A percentile compares a stretch with the other conserved stretches of the same genome.
Conservation (phyloP, 2,329 filamentous ascomycete species). For the Verticillium albo-atrum region DNA sequence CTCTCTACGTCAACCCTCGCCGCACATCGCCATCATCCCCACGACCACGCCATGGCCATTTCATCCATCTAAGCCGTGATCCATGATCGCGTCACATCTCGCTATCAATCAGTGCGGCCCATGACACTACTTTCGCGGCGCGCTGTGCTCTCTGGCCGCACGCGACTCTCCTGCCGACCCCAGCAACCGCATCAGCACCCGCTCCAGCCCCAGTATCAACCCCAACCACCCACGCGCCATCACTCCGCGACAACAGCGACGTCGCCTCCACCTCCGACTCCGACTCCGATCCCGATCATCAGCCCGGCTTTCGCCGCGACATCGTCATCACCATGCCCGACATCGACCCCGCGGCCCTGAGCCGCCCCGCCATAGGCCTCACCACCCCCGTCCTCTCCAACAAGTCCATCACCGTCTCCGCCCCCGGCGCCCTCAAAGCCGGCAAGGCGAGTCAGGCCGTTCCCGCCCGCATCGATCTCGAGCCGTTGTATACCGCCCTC, state of each 20-base stretch:
- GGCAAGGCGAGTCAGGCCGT: conserved; percentile 59
- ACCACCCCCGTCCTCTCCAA: conserved; percentile 54
- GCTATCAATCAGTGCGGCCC: conserved; percentile 35
- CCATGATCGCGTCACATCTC: conserved; percentile 35
- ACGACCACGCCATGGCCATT: conserved; percentile 31
- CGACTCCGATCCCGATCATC: neutral
- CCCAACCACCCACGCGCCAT: neutral
- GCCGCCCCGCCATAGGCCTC: conserved; percentile 54
- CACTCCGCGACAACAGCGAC: conserved; percentile 3
- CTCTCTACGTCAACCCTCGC: conserved; percentile 2
- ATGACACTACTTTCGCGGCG: conserved; percentile 37
- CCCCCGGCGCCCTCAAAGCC: conserved; percentile 43
- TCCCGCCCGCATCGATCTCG: conserved; percentile 62
- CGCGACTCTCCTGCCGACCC: conserved; percentile 36
- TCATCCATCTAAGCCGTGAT: conserved; percentile 37
- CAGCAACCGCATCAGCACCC: neutral
- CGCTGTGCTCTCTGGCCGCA: conserved; percentile 40
- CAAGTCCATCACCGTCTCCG: conserved; percentile 53
- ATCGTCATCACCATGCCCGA: conserved; percentile 51
- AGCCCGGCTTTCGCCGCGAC: neutral
- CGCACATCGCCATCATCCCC: conserved; percentile 7
- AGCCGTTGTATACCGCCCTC: conserved; percentile 58
- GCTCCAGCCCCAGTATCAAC: neutral
- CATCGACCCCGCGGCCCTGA: conserved; percentile 66
- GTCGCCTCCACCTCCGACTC: conserved; percentile 5